A percentile compares a stretch with the other conserved stretches of the same genome.
Conservation (phyloP, 1,139 yeast species). For the Protomyces macrosporus region DNA sequence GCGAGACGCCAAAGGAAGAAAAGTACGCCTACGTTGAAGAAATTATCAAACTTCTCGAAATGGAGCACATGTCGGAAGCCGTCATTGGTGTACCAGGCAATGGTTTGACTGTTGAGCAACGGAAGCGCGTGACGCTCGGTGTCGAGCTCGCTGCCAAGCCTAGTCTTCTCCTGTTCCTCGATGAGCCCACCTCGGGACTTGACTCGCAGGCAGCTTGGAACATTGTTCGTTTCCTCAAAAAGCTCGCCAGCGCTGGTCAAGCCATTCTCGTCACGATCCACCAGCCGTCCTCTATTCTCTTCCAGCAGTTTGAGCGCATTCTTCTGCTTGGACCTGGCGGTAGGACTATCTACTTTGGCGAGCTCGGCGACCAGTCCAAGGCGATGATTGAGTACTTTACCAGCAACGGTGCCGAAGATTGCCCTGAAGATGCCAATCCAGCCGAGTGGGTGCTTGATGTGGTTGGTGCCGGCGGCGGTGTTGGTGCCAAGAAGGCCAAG, state of each 20-base stretch:
- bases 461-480: constrained; percentile 66
- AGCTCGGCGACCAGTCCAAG: constrained; percentile 59
- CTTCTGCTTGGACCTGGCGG: constrained; percentile 71
- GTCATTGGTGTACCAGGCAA: constrained; percentile 65
- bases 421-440: constrained; percentile 67
- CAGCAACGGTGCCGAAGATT: constrained; percentile 56
- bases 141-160: constrained; percentile 70
- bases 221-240: constrained; percentile 56
- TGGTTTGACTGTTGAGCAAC: constrained; percentile 85
- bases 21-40: constrained; percentile 46
- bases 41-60: constrained; percentile 61
- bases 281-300: constrained; percentile 51
- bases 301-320: constrained; percentile 71
- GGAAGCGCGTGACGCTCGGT: constrained; percentile 75
- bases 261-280: constrained; percentile 77
- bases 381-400: constrained; percentile 65
- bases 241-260: constrained; percentile 57
- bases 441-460: constrained; percentile 81
- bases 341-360: constrained; percentile 74
- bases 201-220: constrained; percentile 76
- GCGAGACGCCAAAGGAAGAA: constrained; percentile 34
- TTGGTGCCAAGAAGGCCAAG: constrained; percentile 54
- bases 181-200: constrained; percentile 86
- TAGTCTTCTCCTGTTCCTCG: constrained; percentile 57
- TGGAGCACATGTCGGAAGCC: constrained; percentile 71